Conservation (phyloP, 208 protist species). For the Lotmaria passim region DNA sequence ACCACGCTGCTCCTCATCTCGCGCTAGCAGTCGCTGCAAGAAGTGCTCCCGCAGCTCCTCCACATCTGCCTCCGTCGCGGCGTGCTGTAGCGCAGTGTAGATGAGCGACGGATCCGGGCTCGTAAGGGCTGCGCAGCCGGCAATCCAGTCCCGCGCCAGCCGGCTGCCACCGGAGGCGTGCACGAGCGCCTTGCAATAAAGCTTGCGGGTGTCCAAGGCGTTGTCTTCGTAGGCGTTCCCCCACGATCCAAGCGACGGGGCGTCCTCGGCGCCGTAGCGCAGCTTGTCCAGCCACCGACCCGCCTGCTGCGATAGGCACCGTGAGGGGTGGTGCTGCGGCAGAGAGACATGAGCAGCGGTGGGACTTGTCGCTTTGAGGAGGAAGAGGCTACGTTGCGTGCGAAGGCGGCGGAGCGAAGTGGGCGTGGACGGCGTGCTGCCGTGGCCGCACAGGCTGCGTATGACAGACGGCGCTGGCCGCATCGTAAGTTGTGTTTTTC, state of each 20-base stretch:
- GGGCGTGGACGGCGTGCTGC: not conserved
- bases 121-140: constrained; percentile 60
- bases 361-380: not conserved
- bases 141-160: constrained; percentile 80
- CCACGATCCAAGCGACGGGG: constrained; percentile 57
- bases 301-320: constrained; percentile 38
- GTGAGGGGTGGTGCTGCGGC: not conserved
- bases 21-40: constrained; percentile 29
- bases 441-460: not conserved
- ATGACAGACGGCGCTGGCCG: not conserved
- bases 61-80: constrained; percentile 60
- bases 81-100: constrained; percentile 72
- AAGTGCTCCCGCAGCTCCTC: constrained; percentile 54
- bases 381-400: too few relatives aligned
- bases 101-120: constrained; percentile 56
- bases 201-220: constrained; percentile 51
- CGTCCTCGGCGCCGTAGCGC: constrained; percentile 54
- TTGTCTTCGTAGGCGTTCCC: constrained; percentile 37
- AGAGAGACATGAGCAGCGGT: not conserved
- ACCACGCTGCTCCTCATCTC: too few relatives aligned
- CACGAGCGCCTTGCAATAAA: constrained; percentile 87
- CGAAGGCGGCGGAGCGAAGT: not conserved
- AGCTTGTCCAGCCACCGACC: constrained; percentile 53
- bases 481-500: too few relatives aligned
- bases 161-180: constrained; percentile 69